Evolutionary conservation across 306 rosid species (phyloP).

Genomic region (Carpinus viminea): DNA sequence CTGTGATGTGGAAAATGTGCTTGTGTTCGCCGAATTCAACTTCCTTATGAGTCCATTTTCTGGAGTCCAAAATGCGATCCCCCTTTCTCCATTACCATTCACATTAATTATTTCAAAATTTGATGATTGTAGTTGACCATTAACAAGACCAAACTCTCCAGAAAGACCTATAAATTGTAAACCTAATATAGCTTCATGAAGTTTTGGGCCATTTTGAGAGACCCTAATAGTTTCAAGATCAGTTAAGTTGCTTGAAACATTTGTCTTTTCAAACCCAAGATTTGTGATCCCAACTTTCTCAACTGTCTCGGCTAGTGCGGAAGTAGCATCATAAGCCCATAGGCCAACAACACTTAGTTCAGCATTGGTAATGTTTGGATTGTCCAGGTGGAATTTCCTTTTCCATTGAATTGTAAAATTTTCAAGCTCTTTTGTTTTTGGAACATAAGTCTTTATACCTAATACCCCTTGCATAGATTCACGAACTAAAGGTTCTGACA

Average conservation of each 20-base stretch:
- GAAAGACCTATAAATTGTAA: constrained; percentile 17
- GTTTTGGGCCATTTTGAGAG: constrained; percentile 34
- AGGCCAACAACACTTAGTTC: constrained; percentile 36
- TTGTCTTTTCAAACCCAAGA: not conserved
- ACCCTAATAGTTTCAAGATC: constrained; percentile 47
- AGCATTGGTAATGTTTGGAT: constrained; percentile 26
- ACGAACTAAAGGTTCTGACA: not conserved
- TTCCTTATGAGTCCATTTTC: constrained; percentile 35
- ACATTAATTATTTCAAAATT: constrained; percentile 41
- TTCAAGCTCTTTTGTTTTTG: constrained; percentile 28
- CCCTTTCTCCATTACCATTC: constrained; percentile 36
- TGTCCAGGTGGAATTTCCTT: constrained; percentile 32
- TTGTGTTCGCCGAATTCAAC: constrained; percentile 4
- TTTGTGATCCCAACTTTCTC: constrained; percentile 35
- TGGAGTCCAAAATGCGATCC: constrained; percentile 53
- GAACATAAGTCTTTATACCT: constrained; percentile 47
- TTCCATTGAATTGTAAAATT: constrained; percentile 44
- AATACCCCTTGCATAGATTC: constrained; percentile 37
- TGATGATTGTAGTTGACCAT: constrained; percentile 26
- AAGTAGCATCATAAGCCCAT: constrained; percentile 68
- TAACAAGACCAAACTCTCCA: constrained; percentile 21
- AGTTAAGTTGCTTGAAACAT: constrained; percentile 19
- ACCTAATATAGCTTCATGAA: constrained; percentile 28
- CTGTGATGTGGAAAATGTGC: constrained; percentile 13
- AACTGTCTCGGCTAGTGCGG: constrained; percentile 57